These are phyloP conservation scores for Benincasa hispida DNA, from an alignment of 306 rosid species.

Conservation along the genomic window DNA sequence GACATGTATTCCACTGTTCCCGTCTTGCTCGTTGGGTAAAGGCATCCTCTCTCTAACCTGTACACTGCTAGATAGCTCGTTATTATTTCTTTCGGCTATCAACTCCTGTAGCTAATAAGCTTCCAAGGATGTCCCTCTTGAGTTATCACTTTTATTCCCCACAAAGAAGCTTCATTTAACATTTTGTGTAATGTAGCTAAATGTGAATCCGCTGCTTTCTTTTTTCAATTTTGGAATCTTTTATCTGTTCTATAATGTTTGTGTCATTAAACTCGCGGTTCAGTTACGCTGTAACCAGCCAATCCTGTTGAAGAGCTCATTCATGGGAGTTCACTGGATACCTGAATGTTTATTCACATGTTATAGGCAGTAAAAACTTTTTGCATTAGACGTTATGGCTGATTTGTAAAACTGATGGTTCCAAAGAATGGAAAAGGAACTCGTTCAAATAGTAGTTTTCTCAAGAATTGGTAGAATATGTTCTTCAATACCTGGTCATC, in stretches of 20 bases:
- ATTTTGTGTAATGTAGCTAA: not conserved
- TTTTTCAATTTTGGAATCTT: not conserved
- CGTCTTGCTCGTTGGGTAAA: not conserved
- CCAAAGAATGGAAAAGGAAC: not conserved
- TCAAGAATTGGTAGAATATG: not conserved
- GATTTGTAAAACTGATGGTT: not conserved
- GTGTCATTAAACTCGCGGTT: not conserved
- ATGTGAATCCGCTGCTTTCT: not conserved
- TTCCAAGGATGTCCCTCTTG: not conserved
- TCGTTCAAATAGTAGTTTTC: not conserved
- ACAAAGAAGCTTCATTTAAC: not conserved
- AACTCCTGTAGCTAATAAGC: not conserved
- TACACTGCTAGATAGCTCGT: not conserved
- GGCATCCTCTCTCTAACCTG: not conserved
- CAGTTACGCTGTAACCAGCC: not conserved
- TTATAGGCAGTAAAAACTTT: not conserved
- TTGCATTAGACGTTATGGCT: not conserved
- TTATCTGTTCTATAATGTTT: not conserved
- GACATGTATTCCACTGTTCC: not conserved
- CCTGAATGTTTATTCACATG: not conserved
- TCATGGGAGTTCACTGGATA: not conserved
- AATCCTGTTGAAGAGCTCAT: not conserved
- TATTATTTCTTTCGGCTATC: not conserved
- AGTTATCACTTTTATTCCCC: not conserved
- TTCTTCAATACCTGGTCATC: not conserved